Evolutionary conservation across 179 eudicot genomes (phyloP).

Genomic region (Dionaea muscipula): DNA sequence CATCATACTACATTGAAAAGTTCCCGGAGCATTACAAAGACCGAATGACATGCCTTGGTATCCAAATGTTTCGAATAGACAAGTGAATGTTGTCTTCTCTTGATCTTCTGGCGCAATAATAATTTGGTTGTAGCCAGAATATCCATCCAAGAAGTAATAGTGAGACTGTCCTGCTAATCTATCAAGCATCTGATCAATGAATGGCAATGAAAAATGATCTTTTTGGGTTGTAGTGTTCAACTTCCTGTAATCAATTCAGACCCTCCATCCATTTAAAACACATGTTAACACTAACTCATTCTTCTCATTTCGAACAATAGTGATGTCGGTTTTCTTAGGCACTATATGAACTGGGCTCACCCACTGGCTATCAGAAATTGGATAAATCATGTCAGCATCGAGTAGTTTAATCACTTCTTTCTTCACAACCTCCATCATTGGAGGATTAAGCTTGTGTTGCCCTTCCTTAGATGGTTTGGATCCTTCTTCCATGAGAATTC

Average conservation of each 20-base stretch:
- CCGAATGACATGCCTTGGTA: not conserved
- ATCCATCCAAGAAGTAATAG: not conserved
- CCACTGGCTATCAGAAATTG: slow-evolving; percentile 1
- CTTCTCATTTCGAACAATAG: no score
- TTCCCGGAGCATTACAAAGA: no score
- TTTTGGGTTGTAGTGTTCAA: not conserved
- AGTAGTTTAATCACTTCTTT: not conserved
- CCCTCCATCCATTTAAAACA: not conserved
- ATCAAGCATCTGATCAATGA: not conserved
- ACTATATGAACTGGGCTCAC: slow-evolving; percentile 4
- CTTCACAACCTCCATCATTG: no score
- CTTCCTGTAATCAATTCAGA: not conserved
- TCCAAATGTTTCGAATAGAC: not conserved
- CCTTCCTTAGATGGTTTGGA: no score
- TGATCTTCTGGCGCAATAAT: no score
- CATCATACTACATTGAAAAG: no score
- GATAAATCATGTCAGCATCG: not conserved
- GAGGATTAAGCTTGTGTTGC: no score
- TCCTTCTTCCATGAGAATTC: not conserved
- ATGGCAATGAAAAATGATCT: not conserved
- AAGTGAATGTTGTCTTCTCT: not conserved
- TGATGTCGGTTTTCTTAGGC: no score
- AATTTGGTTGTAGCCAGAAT: not conserved
- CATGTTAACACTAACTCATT: no score
- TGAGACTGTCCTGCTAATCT: not conserved